Base-by-base conservation (phyloP, 1,284 basidiomycete species). In the Anthracocystis setariae region DNA sequence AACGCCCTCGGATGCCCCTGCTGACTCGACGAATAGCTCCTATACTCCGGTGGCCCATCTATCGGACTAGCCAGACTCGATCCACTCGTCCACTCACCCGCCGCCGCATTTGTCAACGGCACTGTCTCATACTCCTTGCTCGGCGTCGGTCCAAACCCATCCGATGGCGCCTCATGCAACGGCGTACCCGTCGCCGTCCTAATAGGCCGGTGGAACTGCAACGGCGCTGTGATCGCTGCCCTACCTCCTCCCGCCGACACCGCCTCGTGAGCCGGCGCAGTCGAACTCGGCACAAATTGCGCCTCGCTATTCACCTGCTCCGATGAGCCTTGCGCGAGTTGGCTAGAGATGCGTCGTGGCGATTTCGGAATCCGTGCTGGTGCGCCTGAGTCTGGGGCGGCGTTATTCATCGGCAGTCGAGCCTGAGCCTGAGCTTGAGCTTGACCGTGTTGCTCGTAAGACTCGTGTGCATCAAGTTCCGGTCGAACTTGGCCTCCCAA, bases 141-240 rank as follows among this genome's bases (percentile, higher is more conserved):
- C 23, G 15, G 8, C 21, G 18, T 18, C 8, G 24, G 49, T n/a
- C 29, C n/a, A n/a, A 21, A 38, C 8, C 42, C 27, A 32, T 51
- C 39, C 32, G 25, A 18, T 1, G 40, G 42, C 13, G 65, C 51
- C 42, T 63, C 60, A 10, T 38, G 37, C 45, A 69, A 69, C 1
- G 66, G 66, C 8, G 59, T 48, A 1, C 46, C 18, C 9, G 52
- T 37, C 15, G 47, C 27, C 9, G 15, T 49, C 9, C 59, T 57
- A 3, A 67, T 33, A 3, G 69, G 69, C 4, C 69, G 59, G 29
- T 72, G 69, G 60, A 67, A 72, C 23, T 72, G 69, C 40, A 50
- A 38, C 2, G 68, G 54, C 21, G 47, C 24, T 0, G 45, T 25
- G 32, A 53, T 57, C 0, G 64, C 27, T 29, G 47, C 45, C 35